These are phyloP conservation scores for Fusarium sp. DNA, from an alignment of 2,329 filamentous ascomycete species.

Conservation along the genomic window DNA sequence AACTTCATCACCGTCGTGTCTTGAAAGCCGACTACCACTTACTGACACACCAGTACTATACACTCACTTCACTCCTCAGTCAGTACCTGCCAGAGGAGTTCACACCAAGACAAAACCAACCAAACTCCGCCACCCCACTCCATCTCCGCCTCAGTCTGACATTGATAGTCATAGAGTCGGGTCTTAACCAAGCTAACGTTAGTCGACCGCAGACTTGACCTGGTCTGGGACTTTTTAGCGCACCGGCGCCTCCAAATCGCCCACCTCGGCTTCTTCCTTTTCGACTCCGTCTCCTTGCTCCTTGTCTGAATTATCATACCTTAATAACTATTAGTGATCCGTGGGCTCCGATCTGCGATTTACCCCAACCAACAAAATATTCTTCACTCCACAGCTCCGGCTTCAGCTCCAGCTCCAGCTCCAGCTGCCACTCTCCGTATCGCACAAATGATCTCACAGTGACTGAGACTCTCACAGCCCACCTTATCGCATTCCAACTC, in stretches of 20 bases:
- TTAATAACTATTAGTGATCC: constrained; percentile 27
- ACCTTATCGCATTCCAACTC: not conserved
- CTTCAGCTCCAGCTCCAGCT: not conserved
- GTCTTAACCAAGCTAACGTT: constrained; percentile 4
- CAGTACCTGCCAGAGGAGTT: constrained; percentile 21
- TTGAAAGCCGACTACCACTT: not conserved
- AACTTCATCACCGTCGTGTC: not conserved
- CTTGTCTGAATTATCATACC: constrained; percentile 20
- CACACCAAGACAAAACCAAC: constrained; percentile 26
- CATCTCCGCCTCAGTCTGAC: constrained; percentile 26
- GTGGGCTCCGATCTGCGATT: constrained; percentile 32
- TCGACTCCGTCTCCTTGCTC: constrained; percentile 24
- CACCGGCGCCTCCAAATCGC: constrained; percentile 7
- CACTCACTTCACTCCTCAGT: not conserved
- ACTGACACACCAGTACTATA: not conserved
- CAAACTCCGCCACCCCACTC: constrained; percentile 34
- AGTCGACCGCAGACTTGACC: constrained; percentile 12
- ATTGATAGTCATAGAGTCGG: constrained; percentile 24
- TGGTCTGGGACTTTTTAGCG: constrained; percentile 22
- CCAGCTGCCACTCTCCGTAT: not conserved
- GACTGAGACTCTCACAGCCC: constrained; percentile 3
- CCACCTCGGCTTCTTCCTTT: not conserved
- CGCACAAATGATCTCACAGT: not conserved
- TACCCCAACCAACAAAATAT: constrained; percentile 22
- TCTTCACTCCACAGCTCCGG: constrained; percentile 22